These are phyloP conservation scores for Xylariaceae sp. DNA, from an alignment of 2,329 filamentous ascomycete genomes.

Conservation along the genomic window DNA sequence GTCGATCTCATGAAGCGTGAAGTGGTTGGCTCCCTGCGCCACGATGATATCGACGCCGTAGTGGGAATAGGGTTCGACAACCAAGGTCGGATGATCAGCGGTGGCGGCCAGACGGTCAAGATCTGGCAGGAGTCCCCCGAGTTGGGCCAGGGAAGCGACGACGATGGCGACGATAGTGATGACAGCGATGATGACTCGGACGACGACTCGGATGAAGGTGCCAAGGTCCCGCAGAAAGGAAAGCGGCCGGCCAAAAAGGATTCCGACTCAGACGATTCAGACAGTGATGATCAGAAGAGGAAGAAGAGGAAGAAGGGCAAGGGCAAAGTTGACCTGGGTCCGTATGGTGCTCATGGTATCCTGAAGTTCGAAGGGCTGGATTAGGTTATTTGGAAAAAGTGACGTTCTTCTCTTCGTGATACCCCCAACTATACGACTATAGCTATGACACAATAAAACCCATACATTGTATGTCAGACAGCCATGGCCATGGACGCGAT, in stretches of 20 bases:
- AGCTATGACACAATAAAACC: background rate
- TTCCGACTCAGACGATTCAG: constrained; percentile 46
- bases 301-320: constrained; percentile 47
- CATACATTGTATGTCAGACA: background rate
- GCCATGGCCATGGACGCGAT: too few species aligned
- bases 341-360: constrained; percentile 51
- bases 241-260: constrained; percentile 42
- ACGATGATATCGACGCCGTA: constrained; percentile 87
- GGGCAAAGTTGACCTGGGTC: constrained; percentile 41
- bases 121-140: constrained; percentile 78
- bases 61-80: constrained; percentile 81
- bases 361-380: constrained; percentile 49
- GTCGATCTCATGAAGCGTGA: constrained; percentile 73
- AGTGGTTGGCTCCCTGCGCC: constrained; percentile 65
- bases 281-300: constrained; percentile 40
- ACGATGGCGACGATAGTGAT: constrained; percentile 49
- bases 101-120: constrained; percentile 81
- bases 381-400: constrained; percentile 19
- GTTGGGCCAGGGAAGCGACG: constrained; percentile 42
- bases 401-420: constrained; percentile 19
- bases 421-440: constrained; percentile 16
- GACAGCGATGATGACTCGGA: constrained; percentile 44
- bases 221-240: constrained; percentile 40
- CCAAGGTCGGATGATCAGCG: constrained; percentile 81
- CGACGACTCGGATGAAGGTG: constrained; percentile 39